Base-by-base conservation (phyloP, 2,329 filamentous ascomycete genomes). In the Calonectria henricotiae region DNA sequence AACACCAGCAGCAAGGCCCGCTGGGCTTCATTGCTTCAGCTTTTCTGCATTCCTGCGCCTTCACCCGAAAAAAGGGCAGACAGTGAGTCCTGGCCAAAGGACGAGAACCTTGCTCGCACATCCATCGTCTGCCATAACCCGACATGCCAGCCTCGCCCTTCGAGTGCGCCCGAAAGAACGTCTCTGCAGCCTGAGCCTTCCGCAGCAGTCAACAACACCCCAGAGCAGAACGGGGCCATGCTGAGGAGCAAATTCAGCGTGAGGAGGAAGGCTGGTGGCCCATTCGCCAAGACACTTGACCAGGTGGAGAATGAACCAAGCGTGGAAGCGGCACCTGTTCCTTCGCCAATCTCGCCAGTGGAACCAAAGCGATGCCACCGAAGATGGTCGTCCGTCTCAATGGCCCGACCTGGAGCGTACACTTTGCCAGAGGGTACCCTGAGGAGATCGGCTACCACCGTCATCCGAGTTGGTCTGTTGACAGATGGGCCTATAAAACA, bases 211-310 rank as follows among this genome's bases (percentile, higher is more conserved):
- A 51, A n/a, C 47, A 51, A n/a, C 25, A 8, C 12, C 27, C 47
- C 47, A 23, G 47, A 32, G 47, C 15, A 51, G 25, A 32, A 51
- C n/a, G 47, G 17, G n/a, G 32, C 17, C 8, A 51, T 51, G 47
- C 47, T 51, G 47, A 51, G 15, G 27, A 51, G 47, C 47, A 51
- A 32, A 6, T 51, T 51, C 30, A 51, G 47, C 47, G 47, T 51
- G 25, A 32, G 47, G 8, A 32, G 47, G 25, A 51, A 51, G 47
- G 23, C 27, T 13, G 27, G 15, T 13, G 9, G 9, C 12, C 35
- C 35, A 37, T 13, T 13, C 7, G 47, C 47, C 47, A 27, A 51
- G 47, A 51, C 47, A 1, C 47, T 51, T 32, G 47, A 51, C 3
- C 47, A 30, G 46, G 25, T 23, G 46, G 46, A 32, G 47, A 32